phyloP scores from a whole-genome alignment of 257 asterid species.

The Datura wrightii region DNA sequence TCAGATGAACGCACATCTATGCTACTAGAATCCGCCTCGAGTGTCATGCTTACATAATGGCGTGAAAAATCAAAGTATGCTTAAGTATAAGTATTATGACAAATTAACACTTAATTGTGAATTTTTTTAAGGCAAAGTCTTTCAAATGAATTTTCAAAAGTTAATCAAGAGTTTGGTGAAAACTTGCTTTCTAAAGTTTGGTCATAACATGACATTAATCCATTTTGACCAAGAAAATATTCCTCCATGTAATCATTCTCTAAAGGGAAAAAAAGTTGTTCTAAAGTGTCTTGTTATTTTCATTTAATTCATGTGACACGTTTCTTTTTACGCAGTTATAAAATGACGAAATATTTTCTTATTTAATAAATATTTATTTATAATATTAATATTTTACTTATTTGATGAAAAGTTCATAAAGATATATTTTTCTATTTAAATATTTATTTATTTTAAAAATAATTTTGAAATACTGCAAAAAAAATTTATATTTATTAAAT shows the following conservation, averaged over 20 bases:
- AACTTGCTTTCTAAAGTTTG: neutral
- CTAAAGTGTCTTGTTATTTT: neutral
- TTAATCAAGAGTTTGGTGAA: constrained; percentile 3
- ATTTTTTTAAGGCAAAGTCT: neutral
- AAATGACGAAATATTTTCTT: too few species aligned
- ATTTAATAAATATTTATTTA: too few species aligned
- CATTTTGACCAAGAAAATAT: neutral
- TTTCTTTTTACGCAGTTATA: too few species aligned
- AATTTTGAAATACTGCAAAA: too few species aligned
- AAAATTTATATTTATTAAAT: too few species aligned
- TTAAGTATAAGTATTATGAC: neutral
- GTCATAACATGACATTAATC: neutral
- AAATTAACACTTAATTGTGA: neutral
- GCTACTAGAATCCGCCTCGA: too few species aligned
- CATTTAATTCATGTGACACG: neutral
- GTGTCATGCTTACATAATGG: neutral
- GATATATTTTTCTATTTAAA: too few species aligned
- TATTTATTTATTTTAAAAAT: too few species aligned
- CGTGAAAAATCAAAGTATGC: neutral
- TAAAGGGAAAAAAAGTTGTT: neutral
- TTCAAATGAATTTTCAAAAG: neutral
- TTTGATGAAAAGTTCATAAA: too few species aligned
- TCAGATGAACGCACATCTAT: neutral
- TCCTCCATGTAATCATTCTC: neutral
- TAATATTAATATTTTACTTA: too few species aligned